These are phyloP conservation scores for Talinum fruticosum DNA, from an alignment of 148 eudicot species.

Conservation along the genomic window DNA sequence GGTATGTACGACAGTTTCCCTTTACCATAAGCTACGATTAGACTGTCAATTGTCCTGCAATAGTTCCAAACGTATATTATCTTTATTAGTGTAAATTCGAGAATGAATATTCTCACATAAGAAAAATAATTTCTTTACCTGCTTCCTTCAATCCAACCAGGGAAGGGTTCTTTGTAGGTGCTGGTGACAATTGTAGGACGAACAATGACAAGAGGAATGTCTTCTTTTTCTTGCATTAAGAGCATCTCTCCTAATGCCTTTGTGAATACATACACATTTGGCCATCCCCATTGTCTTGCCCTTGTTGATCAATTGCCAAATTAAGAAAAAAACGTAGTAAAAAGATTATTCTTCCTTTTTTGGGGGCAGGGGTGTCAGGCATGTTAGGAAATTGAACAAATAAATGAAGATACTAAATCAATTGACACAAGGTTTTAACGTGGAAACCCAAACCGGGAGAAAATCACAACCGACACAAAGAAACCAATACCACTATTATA, in stretches of 20 bases:
- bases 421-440: too few relatives aligned
- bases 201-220: conserved; percentile 60
- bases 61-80: neutral
- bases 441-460: too few relatives aligned
- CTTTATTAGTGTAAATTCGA: too few relatives aligned
- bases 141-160: conserved; percentile 91
- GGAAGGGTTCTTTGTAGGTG: conserved; percentile 80
- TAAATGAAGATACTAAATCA: too few relatives aligned
- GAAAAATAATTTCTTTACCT: conserved; percentile 32
- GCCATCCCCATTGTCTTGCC: conserved; percentile 82
- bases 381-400: too few relatives aligned
- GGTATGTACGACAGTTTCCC: conserved; percentile 47
- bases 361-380: too few relatives aligned
- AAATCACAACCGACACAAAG: too few relatives aligned
- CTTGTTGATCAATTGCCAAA: conserved; percentile 24
- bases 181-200: conserved; percentile 85
- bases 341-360: too few relatives aligned
- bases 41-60: conserved; percentile 56
- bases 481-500: too few relatives aligned
- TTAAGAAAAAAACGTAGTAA: neutral
- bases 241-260: conserved; percentile 91
- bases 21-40: conserved; percentile 59
- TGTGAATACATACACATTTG: conserved; percentile 83
- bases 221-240: conserved; percentile 45
- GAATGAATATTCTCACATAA: too few relatives aligned